Base-by-base conservation (phyloP, 2,329 filamentous ascomycete species). In the Cytospora piceae region DNA sequence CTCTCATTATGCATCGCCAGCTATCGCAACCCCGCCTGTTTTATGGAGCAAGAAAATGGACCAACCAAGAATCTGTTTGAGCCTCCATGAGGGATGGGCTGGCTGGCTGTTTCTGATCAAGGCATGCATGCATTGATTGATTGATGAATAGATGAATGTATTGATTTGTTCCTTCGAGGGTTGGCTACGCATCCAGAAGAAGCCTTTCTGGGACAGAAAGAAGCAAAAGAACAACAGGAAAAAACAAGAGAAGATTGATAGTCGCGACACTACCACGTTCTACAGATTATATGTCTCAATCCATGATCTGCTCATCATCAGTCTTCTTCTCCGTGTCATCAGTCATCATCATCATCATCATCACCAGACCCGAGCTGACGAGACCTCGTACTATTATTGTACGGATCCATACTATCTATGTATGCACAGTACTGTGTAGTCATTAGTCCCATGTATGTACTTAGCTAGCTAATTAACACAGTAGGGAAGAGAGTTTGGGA, bases 21-120 rank as follows among this genome's bases (percentile, higher is more conserved):
- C 66, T 46, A 66, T 59, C 59, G 49, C 42, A 39, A 54, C 65
- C 49, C 65, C 65, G 61, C 65, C 39, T 6, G 42, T 24, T 15
- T 27, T 49, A 56, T 68, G 66, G 66, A 39, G 55, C 59, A 60
- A n/a, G 24, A 34, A 34, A 31, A 11, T 24, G 34, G 39, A 51
- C 49, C n/a, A 24, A 49, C 32, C 52, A 52, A 37, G 46, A 56
- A 17, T 58, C 2, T 58, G n/a, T 39, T 59, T 66, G 63, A 67
- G 66, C 66, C 63, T 67, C n/a, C 66, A 67, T 63, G 39, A 17
- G 39, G n/a, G 31, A n/a, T n/a, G n/a, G n/a, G n/a, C n/a, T n/a
- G n/a, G n/a, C 2, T 20, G 42, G 20, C n/a, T n/a, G 42, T 46
- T n/a, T 46, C 20, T 46, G 42, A 46, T 46, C 42, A 46, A 22